Evolutionary conservation across 2,329 filamentous ascomycete genomes (phyloP), one percentile per base, ranked within the genome.

Genomic region (Colletotrichum spinosum): DNA sequence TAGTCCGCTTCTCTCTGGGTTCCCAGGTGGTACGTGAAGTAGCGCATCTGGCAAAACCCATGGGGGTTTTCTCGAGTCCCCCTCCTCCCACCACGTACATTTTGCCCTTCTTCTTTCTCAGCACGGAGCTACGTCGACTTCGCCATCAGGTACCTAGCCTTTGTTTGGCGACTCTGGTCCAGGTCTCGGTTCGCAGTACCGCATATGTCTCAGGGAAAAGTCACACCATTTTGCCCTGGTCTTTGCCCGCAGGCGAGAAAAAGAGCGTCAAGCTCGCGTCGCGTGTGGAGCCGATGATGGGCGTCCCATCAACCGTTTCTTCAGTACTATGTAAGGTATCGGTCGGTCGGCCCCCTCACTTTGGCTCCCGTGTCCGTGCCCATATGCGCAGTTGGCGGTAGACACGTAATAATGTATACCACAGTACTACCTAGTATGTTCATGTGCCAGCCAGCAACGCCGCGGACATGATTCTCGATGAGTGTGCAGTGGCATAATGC

Each of bases 211-310:
- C 53, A 50, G 59, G 37, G 15, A 44, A 66, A 56, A 58, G 35
- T 62, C 63, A 57, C 52, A 52, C 63, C 63, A 63, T 66, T 11
- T 37, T 63, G 37, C 42, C 55, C 38, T 25, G 52, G 25, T 25
- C 53, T 57, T 45, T 57, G 41, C 6, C 39, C 38, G 25, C 33
- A 55, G 53, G 55, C 12, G 37, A 41, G 17, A 54, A 51, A 60
- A 37, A 9, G 10, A 10, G 41, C 39, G 33, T 38, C 49, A 35
- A 44, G 35, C 17, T 35, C n/a, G 34, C 44, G 45, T 46, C 38
- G 57, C 39, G 46, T 45, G 35, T n/a, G 49, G 17, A 34, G 54
- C 50, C 57, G 57, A 51, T 10, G 51, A 55, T 34, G 33, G 45
- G 46, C n/a, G 34, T 65, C 56, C 49, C 25, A 39, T 55, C 61